A percentile compares a stretch with the other conserved stretches of the same genome.
Evolutionary conservation across 805 yeast species (phyloP).

Genomic region (Lachancea lanzarotensis): DNA sequence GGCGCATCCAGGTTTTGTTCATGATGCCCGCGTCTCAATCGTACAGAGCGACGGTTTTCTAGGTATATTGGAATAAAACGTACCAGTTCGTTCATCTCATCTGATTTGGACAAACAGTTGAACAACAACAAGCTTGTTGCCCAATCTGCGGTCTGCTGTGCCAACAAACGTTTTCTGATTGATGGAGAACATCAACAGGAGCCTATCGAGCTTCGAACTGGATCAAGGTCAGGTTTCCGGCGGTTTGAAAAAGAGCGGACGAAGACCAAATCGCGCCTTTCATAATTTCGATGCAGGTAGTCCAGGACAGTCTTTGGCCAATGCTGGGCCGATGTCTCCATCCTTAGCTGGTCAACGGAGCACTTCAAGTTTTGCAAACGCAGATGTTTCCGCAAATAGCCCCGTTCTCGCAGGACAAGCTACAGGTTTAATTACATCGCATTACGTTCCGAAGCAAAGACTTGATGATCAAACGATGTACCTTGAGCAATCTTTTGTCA

Average conservation of each 20-base stretch:
- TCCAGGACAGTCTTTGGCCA: not conserved
- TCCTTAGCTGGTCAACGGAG: not conserved
- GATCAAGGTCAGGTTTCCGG: slow-evolving; percentile 13
- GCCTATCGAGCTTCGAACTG: slow-evolving; percentile 19
- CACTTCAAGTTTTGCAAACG: not conserved
- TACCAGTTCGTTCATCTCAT: too few relatives aligned
- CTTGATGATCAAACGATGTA: slow-evolving; percentile 33
- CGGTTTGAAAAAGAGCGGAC: slow-evolving; percentile 16
- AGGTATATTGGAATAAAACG: too few relatives aligned
- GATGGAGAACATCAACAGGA: slow-evolving; percentile 13
- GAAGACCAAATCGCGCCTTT: slow-evolving; percentile 30
- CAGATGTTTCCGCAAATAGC: not conserved
- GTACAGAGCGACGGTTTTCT: too few relatives aligned
- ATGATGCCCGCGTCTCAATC: too few relatives aligned
- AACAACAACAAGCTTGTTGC: too few relatives aligned
- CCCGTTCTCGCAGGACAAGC: not conserved
- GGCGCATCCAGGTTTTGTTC: too few relatives aligned
- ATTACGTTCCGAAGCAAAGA: slow-evolving; percentile 31
- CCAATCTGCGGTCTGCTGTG: not conserved
- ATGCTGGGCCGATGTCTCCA: not conserved
- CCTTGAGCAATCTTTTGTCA: slow-evolving; percentile 46
- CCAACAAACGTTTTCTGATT: not conserved
- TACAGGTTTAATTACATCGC: slow-evolving; percentile 16
- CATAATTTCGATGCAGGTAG: slow-evolving; percentile 19
- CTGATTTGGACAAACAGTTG: too few relatives aligned